Evolutionary conservation across 257 asterid genomes (phyloP).

Genomic region (Lycium ferocissimum): DNA sequence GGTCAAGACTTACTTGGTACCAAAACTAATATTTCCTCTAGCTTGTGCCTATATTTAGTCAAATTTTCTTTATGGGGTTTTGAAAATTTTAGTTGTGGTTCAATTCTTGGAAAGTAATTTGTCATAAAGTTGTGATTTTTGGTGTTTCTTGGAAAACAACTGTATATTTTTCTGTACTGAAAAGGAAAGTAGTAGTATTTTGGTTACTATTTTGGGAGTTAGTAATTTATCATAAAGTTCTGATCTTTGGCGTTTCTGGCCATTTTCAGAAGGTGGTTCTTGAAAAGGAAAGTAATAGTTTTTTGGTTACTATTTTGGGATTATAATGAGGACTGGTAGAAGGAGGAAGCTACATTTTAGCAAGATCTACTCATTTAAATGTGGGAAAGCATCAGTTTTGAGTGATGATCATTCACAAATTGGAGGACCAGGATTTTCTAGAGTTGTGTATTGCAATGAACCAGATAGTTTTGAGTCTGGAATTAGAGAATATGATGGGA

Average conservation of each 20-base stretch:
- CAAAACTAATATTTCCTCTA: neutral
- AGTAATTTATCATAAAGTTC: too few relatives aligned
- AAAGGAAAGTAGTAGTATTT: neutral
- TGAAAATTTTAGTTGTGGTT: neutral
- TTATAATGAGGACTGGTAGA: conserved; percentile 47
- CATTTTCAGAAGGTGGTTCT: too few relatives aligned
- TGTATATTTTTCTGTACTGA: conserved; percentile 15
- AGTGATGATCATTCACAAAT: conserved; percentile 72
- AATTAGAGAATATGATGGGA: conserved; percentile 53
- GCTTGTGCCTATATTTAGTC: neutral
- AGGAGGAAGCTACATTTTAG: conserved; percentile 69
- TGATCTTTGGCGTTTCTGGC: too few relatives aligned
- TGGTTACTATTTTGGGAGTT: too few relatives aligned
- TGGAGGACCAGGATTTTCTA: conserved; percentile 90
- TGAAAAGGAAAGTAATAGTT: conserved; percentile 8
- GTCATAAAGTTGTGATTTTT: conserved; percentile 19
- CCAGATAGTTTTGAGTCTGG: conserved; percentile 56
- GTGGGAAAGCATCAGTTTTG: conserved; percentile 54
- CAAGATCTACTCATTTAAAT: conserved; percentile 77
- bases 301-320: conserved; percentile 1
- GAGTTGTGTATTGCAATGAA: conserved; percentile 82
- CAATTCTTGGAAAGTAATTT: conserved; percentile 6
- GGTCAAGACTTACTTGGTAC: neutral
- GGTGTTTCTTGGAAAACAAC: conserved; percentile 22
- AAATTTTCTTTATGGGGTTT: conserved; percentile 32